phyloP scores from a whole-genome alignment of 2,329 filamentous ascomycete species.

The Nigrospora oryzae region DNA sequence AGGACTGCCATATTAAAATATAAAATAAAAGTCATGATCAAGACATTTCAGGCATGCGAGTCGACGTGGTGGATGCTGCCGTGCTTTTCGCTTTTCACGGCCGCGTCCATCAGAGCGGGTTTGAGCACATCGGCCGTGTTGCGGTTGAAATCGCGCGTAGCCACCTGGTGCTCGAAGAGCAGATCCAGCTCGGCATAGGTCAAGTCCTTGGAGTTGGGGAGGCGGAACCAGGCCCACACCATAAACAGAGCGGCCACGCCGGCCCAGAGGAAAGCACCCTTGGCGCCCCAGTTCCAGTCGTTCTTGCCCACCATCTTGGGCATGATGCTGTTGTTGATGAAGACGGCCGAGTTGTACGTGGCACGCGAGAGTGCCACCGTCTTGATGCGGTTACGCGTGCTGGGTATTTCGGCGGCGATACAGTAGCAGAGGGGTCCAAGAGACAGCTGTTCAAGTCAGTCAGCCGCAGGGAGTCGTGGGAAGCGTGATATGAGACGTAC shows the following conservation, averaged over 20 bases:
- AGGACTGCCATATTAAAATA: too few relatives aligned
- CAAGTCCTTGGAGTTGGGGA: conserved; percentile 3
- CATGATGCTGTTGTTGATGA: conserved; percentile 4
- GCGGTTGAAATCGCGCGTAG: conserved; percentile 2
- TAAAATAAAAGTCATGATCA: not conserved
- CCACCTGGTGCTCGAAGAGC: conserved; percentile 3
- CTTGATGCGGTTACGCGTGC: conserved; percentile 4
- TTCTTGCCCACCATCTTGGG: conserved; percentile 3
- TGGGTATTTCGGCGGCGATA: conserved; percentile 3
- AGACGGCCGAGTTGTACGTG: conserved; percentile 3
- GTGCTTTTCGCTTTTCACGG: not conserved
- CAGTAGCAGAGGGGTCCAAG: conserved; percentile 4
- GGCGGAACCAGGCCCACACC: conserved; percentile 4
- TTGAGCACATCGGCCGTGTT: conserved; percentile 2
- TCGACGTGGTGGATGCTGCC: not conserved
- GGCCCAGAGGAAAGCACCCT: conserved; percentile 5
- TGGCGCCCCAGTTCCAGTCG: conserved; percentile 4
- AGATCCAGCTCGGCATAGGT: conserved; percentile 4
- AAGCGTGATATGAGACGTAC: not conserved
- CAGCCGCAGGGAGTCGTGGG: not conserved
- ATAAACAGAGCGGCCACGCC: conserved; percentile 2
- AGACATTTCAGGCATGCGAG: not conserved
- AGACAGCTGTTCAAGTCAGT: conserved; percentile 1
- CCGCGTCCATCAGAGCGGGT: not conserved
- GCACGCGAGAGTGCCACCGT: conserved; percentile 2